Base-by-base conservation (phyloP, 345 rosid genomes). In the Euphorbia pulcherrima region DNA sequence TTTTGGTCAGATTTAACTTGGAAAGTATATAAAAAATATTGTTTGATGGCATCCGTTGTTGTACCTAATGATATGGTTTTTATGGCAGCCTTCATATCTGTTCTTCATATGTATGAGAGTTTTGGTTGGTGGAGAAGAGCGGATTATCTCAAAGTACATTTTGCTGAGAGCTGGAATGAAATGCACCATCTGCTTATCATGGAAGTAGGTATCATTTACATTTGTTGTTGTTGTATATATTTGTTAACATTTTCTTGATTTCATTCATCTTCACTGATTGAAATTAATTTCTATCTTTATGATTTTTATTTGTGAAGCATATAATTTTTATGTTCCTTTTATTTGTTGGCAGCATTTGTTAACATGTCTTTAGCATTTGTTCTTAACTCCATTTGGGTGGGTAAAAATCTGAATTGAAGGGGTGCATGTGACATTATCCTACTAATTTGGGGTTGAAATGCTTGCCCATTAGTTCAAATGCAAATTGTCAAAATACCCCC, bases 111-210 rank as follows among this genome's bases (percentile, higher is more conserved):
- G 99, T 94, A 94, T 75, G 99, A 94, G 92, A 94, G 92, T 75
- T 91, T 91, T 81, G 99, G 99, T 67, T 94, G 99, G 99, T 94
- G 99, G 99, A 91, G 99, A 75, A 85, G 87, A 79, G 95, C 99
- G 24, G 97, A 91, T 77, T 94, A 94, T 74, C 40, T 94, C 39
- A 94, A 89, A 84, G 97, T 94, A 33, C 99, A 94, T 73, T 94
- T 94, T 85, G 99, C 99, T 60, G 96, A 94, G 87, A 94, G 95
- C 80, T 94, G 99, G 99, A 94, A 94, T 78, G 97, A 94, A 81
- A 94, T 94, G 99, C 99, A 94, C 62, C 99, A 94, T 83, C 83
- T 94, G 82, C 97, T 94, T 63, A 88, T 94, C 65, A 94, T 94
- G 99, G 99, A 94, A 79, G 99, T 94, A 84, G 74, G 93, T 64